Evolutionary conservation across 345 rosid species (phyloP), one percentile per base, ranked within the genome.

Genomic region (Populus pruinosa): DNA sequence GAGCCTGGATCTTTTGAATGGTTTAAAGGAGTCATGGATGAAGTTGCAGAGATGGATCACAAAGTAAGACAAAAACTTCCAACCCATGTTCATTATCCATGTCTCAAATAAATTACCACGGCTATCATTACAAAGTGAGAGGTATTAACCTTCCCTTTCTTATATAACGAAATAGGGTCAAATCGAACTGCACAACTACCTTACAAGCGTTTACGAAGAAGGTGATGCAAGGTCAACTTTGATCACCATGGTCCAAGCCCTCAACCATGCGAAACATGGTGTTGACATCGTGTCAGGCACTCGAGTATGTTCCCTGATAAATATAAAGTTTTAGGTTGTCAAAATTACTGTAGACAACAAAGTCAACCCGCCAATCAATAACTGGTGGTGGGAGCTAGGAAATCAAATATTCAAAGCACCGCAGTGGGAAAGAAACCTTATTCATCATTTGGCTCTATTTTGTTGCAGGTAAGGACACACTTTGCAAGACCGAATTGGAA

Each of bases 401-500:
- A 55, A 29, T 25, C 35, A 55, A 14, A 3, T 36, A 55, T 9
- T 56, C 11, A 35, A 20, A 25, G 21, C 61, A 75, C 10, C 0
- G 41, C 41, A 50, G 73, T 3, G 18, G n/a, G 43, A 8, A 12
- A 25, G 41, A 17, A 35, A 11, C 6, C 6, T 10, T 49, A 18
- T 14, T 76, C 55, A 49, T 49, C 55, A 49, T 49, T 16, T 49
- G 55, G 55, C 55, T 49, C 55, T 49, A 17, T 9, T 71, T 74
- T 77, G 31, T 16, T 83, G 76, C 90, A 96, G 99, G 97, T 93
- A 62, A 87, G 96, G 78, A 96, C 98, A 63, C 99, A 96, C 81
- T 93, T 96, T 79, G 98, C 98, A 44, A 92, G 98, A 83, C 99
- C 99, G 10, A 86, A 96, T 75, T 93, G 99, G 99, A 92, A 78